Conservation (phyloP, 2,329 filamentous ascomycete genomes). For the Colletotrichum musae region DNA sequence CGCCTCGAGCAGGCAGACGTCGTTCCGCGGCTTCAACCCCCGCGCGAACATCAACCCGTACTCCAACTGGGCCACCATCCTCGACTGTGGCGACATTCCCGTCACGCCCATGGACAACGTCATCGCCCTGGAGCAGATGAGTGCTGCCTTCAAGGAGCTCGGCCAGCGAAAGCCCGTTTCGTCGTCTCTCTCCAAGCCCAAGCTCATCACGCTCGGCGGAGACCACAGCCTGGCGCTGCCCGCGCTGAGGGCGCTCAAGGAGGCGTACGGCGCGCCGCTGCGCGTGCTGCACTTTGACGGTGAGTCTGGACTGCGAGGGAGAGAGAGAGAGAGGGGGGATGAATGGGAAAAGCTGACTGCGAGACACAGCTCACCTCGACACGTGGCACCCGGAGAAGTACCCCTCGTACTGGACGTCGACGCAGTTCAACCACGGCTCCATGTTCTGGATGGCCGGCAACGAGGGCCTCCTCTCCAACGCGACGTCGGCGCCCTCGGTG, state of each 20-base stretch:
- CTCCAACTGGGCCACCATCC: conserved; percentile 80
- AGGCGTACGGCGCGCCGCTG: conserved; percentile 73
- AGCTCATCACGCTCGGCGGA: conserved; percentile 79
- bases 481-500: conserved; percentile 77
- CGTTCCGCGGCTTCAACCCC: conserved; percentile 84
- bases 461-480: conserved; percentile 84
- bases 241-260: conserved; percentile 75
- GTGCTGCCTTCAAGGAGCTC: conserved; percentile 81
- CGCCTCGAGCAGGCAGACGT: conserved; percentile 84
- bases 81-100: conserved; percentile 94
- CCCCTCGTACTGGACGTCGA: conserved; percentile 79
- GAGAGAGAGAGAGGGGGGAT: not conserved
- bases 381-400: conserved; percentile 90
- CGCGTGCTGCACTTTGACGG: conserved; percentile 83
- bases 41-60: conserved; percentile 89
- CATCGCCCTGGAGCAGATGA: conserved; percentile 87
- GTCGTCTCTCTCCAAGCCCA: conserved; percentile 57
- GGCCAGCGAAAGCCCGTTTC: conserved; percentile 56
- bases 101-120: conserved; percentile 89
- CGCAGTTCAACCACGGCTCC: conserved; percentile 87
- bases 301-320: conserved; percentile 20
- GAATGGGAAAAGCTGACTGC: conserved; percentile 37
- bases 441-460: conserved; percentile 93
- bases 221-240: conserved; percentile 81
- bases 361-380: conserved; percentile 74